Conservation (phyloP, 176 grass and related monocot species). For the Secale cereale region DNA sequence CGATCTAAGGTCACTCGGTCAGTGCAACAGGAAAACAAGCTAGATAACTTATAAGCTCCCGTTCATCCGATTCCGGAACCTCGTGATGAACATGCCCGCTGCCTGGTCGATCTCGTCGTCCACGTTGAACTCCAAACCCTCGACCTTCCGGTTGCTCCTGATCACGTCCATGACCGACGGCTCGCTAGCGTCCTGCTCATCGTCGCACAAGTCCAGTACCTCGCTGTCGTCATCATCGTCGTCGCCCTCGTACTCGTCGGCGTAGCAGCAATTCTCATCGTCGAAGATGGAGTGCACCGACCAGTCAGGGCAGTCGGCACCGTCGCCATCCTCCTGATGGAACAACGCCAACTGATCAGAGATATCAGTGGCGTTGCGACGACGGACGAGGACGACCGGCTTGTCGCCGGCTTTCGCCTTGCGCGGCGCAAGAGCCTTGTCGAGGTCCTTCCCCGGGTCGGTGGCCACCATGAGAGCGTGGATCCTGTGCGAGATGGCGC, state of each 20-base stretch:
- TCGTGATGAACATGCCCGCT: slow-evolving; percentile 72
- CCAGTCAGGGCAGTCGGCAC: neutral
- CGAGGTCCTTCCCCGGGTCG: neutral
- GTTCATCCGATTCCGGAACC: slow-evolving; percentile 62
- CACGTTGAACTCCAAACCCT: slow-evolving; percentile 64
- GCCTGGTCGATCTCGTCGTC: slow-evolving; percentile 78
- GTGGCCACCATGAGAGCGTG: neutral
- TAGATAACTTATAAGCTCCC: neutral
- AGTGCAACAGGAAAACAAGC: neutral
- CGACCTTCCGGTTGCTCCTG: slow-evolving; percentile 50
- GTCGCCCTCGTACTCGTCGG: neutral
- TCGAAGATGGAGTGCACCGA: slow-evolving; percentile 12
- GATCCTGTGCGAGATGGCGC: neutral
- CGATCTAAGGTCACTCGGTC: slow-evolving; percentile 4
- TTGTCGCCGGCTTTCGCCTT: neutral
- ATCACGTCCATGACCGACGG: slow-evolving; percentile 75
- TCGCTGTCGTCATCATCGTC: neutral
- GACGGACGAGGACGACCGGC: neutral
- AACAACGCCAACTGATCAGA: neutral
- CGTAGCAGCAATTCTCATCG: neutral
- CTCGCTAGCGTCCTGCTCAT: neutral
- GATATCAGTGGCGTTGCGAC: neutral
- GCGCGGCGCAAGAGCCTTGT: neutral
- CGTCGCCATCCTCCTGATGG: neutral
- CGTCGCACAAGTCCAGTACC: neutral